Base-by-base conservation (phyloP, 2,329 filamentous ascomycete species). In the Rhinocladiella mackenziei region DNA sequence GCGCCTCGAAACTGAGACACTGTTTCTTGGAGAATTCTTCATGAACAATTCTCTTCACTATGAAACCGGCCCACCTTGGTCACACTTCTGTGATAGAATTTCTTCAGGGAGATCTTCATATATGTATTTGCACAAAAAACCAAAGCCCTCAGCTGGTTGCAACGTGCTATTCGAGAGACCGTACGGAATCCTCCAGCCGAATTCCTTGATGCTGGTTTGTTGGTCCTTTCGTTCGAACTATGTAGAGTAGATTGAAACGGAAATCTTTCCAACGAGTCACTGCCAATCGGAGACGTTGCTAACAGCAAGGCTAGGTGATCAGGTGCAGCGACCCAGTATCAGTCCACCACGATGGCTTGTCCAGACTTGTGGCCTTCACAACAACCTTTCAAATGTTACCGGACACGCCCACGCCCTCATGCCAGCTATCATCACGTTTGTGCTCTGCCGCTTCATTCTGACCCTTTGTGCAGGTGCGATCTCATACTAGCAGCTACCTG, bases 191-290 rank as follows among this genome's bases (percentile, higher is more conserved):
- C 43, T n/a, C 28, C 28, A 10, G 6, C 14, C 5, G 15, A 15
- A 6, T 28, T 45, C 9, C 18, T 45, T 13, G 36, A 36, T 13
- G 28, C 26, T 8, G 36, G 39, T 20, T 13, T 40, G 22, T 30
- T 45, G 13, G 22, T 45, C 5, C 30, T 45, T 4, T 45, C 43
- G 1, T 45, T 39, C 14, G 43, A 45, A 28, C 35, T 45, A 34
- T 3, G 39, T n/a, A n/a, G n/a, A n/a, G n/a, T n/a, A n/a, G n/a
- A n/a, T n/a, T n/a, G n/a, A n/a, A n/a, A n/a, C n/a, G n/a, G n/a
- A n/a, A n/a, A n/a, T n/a, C n/a, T n/a, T n/a, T n/a, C n/a, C n/a
- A n/a, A n/a, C n/a, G n/a, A n/a, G n/a, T n/a, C n/a, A n/a, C n/a
- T n/a, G n/a, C n/a, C n/a, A n/a, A n/a, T n/a, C n/a, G n/a, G n/a